Evolutionary conservation across 176 grass and related monocot genomes (phyloP).

Genomic region (Hordeum vulgare): DNA sequence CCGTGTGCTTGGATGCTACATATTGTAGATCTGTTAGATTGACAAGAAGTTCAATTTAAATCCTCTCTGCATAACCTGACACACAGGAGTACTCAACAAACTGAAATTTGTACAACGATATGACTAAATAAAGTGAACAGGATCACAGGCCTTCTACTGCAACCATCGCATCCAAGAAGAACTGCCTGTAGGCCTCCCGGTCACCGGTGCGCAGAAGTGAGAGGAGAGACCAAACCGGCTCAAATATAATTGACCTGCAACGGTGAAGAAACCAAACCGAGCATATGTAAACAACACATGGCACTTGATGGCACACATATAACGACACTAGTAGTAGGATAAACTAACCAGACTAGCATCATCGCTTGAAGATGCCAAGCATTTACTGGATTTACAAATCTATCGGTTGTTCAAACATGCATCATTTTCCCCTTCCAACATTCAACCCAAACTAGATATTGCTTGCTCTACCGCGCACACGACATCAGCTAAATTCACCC

Average conservation of each 20-base stretch:
- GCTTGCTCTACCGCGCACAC: not conserved
- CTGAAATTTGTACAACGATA: not conserved
- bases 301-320: not conserved
- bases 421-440: not conserved
- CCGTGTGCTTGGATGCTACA: slow-evolving; percentile 41
- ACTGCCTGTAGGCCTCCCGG: slow-evolving; percentile 73
- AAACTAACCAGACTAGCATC: not conserved
- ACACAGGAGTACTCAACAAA: not conserved
- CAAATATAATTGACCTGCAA: slow-evolving; percentile 60
- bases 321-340: not conserved
- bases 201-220: slow-evolving; percentile 79
- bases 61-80: slow-evolving; percentile 2
- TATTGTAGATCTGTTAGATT: slow-evolving; percentile 59
- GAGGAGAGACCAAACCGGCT: slow-evolving; percentile 73
- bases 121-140: not conserved
- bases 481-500: not conserved
- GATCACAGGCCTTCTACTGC: slow-evolving; percentile 53
- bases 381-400: not conserved
- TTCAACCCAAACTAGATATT: not conserved
- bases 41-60: slow-evolving; percentile 7
- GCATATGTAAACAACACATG: not conserved
- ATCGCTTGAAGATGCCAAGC: not conserved
- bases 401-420: not conserved
- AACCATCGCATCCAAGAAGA: slow-evolving; percentile 80
- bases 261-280: not conserved